Percentiles rank a stretch among this genome's conserved stretches.
Evolutionary conservation across 768 basidiomycete genomes (phyloP).

Genomic region (Xerocomellus chrysenteron): DNA sequence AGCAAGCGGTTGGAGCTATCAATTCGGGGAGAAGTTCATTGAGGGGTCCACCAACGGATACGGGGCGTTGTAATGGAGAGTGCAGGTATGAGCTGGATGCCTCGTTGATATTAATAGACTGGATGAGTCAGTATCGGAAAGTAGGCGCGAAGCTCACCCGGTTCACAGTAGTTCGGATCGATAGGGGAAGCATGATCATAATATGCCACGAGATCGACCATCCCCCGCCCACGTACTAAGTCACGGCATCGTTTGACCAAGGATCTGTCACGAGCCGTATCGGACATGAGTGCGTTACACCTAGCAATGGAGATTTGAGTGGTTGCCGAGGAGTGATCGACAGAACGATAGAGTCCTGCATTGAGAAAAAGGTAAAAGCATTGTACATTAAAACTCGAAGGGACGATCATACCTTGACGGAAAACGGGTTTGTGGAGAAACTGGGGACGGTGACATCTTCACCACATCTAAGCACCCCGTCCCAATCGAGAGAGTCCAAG

Average conservation of each 20-base stretch:
- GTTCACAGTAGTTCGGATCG: background rate
- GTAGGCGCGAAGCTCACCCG: background rate
- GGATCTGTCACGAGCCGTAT: conserved; percentile 62
- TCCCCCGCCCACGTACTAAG: background rate
- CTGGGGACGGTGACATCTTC: conserved; percentile 42
- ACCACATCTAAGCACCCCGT: conserved; percentile 47
- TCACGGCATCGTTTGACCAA: conserved; percentile 30
- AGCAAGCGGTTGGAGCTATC: too few relatives aligned
- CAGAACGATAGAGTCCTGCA: conserved; percentile 59
- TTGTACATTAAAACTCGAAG: background rate
- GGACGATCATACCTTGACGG: conserved; percentile 45
- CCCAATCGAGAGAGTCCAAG: conserved; percentile 57
- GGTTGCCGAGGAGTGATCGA: conserved; percentile 43
- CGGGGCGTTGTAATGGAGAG: background rate
- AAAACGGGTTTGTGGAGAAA: conserved; percentile 46
- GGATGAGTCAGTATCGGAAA: background rate
- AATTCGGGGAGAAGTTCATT: background rate
- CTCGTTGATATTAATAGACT: background rate
- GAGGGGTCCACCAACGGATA: background rate
- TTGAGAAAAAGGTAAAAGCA: background rate
- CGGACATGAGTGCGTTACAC: conserved; percentile 45
- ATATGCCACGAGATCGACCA: background rate
- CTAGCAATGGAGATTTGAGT: conserved; percentile 36
- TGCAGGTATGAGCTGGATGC: background rate
- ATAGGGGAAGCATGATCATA: background rate